Percentiles rank a stretch among this genome's conserved stretches.
phyloP scores from a whole-genome alignment of 1,139 yeast species.

The Pichia inconspicua region DNA sequence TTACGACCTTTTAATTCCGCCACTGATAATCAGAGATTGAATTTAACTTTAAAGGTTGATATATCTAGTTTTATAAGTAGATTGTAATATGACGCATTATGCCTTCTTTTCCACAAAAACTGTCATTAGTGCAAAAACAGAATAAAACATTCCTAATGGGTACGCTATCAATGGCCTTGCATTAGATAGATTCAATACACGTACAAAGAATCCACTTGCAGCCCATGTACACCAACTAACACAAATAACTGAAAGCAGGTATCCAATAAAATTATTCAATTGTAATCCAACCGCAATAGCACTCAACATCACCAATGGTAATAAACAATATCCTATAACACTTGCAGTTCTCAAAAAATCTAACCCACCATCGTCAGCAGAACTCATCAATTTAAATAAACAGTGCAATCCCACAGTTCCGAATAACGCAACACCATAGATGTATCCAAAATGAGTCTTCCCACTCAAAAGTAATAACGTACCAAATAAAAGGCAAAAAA shows the following conservation, averaged over 20 bases:
- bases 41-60: not conserved
- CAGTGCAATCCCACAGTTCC: conserved; percentile 83
- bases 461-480: conserved; percentile 76
- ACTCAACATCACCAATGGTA: conserved; percentile 80
- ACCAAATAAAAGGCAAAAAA: conserved; percentile 87
- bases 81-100: conserved; percentile 1
- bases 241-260: conserved; percentile 56
- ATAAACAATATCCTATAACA: conserved; percentile 85
- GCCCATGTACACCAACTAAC: conserved; percentile 94
- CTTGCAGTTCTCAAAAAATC: conserved; percentile 77
- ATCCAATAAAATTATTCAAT: conserved; percentile 71
- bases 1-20: conserved; percentile 69
- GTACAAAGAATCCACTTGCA: conserved; percentile 87
- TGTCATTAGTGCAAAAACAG: conserved; percentile 94
- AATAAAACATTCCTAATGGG: conserved; percentile 85
- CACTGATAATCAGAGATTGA: conserved; percentile 29
- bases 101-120: conserved; percentile 43
- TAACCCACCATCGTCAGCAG: conserved; percentile 29
- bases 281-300: conserved; percentile 54
- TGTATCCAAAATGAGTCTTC: conserved; percentile 92
- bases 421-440: conserved; percentile 89
- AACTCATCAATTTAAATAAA: conserved; percentile 80
- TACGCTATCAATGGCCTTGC: conserved; percentile 90
- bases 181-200: conserved; percentile 73
- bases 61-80: not conserved